phyloP scores from a whole-genome alignment of 2,329 filamentous ascomycete species.

The Talaromyces sp. region DNA sequence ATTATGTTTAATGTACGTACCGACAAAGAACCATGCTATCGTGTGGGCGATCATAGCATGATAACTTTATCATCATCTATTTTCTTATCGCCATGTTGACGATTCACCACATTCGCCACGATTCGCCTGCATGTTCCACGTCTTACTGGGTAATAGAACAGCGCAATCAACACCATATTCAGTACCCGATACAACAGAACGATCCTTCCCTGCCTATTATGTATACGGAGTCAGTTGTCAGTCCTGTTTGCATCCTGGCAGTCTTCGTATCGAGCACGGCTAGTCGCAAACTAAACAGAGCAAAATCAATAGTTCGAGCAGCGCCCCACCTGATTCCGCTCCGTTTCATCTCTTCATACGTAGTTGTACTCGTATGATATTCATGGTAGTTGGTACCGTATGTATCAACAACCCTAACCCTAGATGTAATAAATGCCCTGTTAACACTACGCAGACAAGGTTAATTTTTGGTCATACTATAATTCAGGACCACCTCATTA shows the following conservation, averaged over 20 bases:
- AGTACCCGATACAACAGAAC: not conserved
- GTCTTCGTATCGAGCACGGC: not conserved
- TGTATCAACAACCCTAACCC: not conserved
- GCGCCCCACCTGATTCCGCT: not conserved
- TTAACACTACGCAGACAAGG: not conserved
- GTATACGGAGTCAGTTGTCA: not conserved
- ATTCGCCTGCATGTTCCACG: not conserved
- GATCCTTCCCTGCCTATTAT: not conserved
- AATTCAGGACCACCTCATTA: not conserved
- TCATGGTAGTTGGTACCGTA: too few relatives aligned
- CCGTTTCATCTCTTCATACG: not conserved
- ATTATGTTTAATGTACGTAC: too few relatives aligned
- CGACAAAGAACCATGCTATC: not conserved
- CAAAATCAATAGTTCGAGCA: conserved; percentile 13
- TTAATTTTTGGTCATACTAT: not conserved
- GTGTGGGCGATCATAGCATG: conserved; percentile 7
- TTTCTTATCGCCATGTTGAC: not conserved
- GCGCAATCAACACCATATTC: not conserved
- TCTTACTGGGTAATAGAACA: not conserved
- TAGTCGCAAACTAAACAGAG: not conserved
- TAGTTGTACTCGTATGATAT: not conserved
- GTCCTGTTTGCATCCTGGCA: not conserved
- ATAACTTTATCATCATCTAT: not conserved
- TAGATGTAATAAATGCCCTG: not conserved
- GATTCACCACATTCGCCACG: not conserved